Evolutionary conservation across 2,329 filamentous ascomycete genomes (phyloP).

Genomic region (Apiospora koreana): DNA sequence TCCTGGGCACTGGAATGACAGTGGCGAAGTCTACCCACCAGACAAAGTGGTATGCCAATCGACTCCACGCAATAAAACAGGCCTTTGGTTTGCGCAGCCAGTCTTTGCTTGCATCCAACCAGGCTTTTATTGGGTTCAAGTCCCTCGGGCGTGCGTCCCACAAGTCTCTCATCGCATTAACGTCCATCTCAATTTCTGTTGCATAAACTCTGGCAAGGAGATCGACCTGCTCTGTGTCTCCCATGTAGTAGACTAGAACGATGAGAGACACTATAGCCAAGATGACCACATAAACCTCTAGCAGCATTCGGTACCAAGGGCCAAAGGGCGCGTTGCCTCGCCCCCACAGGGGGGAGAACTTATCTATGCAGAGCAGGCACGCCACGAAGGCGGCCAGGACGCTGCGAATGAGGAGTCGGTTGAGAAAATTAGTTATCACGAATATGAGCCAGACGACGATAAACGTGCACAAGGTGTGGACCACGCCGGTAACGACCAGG

Average conservation of each 20-base stretch:
- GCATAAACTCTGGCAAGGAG: too few species aligned
- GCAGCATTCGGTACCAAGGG: neutral
- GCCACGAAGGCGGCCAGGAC: neutral
- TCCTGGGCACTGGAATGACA: neutral
- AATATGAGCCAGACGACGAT: neutral
- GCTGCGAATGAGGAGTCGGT: neutral
- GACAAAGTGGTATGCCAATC: neutral
- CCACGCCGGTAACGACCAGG: too few species aligned
- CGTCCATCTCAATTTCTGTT: neutral
- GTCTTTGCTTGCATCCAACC: neutral
- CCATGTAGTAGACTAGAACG: neutral
- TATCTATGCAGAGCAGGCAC: neutral
- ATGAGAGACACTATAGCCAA: too few species aligned
- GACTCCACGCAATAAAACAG: neutral
- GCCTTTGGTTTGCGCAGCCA: neutral
- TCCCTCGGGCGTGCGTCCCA: too few species aligned
- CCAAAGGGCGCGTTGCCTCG: too few species aligned
- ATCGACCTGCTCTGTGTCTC: neutral
- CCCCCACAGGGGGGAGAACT: neutral
- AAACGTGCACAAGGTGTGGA: too few species aligned
- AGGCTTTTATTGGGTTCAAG: too few species aligned
- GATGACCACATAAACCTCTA: too few species aligned
- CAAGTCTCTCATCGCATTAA: neutral
- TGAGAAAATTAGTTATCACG: neutral
- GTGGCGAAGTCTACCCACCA: neutral